Conservation (phyloP, 106 monocot genomes). For the Narthecium ossifragum region DNA sequence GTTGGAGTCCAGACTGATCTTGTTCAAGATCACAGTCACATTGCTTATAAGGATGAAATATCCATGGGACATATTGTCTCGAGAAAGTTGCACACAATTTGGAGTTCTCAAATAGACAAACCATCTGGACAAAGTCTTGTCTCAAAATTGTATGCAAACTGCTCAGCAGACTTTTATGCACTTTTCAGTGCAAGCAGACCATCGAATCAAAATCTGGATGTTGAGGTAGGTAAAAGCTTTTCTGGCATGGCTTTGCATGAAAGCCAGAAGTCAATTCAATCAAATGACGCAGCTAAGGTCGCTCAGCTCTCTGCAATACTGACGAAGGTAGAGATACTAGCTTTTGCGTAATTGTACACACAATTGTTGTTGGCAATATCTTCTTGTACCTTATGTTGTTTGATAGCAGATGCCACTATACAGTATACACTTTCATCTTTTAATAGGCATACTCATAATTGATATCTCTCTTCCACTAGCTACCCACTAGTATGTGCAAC, state of each 20-base stretch:
- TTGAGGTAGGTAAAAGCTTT: slow-evolving; percentile 12
- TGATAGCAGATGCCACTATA: too few species aligned
- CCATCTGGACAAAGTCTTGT: slow-evolving; percentile 29
- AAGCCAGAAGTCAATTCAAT: slow-evolving; percentile 11
- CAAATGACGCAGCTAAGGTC: slow-evolving; percentile 30
- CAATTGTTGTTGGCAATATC: too few species aligned
- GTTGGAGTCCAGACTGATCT: slow-evolving; percentile 59
- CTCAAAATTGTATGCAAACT: slow-evolving; percentile 43
- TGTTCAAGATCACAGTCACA: slow-evolving; percentile 12
- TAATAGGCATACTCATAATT: too few species aligned
- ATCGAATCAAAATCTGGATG: slow-evolving; percentile 21
- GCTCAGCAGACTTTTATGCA: slow-evolving; percentile 55
- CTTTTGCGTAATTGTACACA: too few species aligned
- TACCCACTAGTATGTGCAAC: too few species aligned
- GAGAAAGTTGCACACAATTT: slow-evolving; percentile 48
- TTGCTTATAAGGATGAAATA: neutral
- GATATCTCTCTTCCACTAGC: too few species aligned
- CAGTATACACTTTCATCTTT: too few species aligned
- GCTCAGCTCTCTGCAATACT: slow-evolving; percentile 39
- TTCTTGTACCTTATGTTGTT: too few species aligned
- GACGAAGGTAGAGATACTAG: slow-evolving; percentile 70
- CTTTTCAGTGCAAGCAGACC: slow-evolving; percentile 40
- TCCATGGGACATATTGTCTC: slow-evolving; percentile 17
- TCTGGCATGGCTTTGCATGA: slow-evolving; percentile 12
- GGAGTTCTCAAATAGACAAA: slow-evolving; percentile 30